phyloP scores from a whole-genome alignment of 306 rosid genomes.

The Gynostemma pentaphyllum region DNA sequence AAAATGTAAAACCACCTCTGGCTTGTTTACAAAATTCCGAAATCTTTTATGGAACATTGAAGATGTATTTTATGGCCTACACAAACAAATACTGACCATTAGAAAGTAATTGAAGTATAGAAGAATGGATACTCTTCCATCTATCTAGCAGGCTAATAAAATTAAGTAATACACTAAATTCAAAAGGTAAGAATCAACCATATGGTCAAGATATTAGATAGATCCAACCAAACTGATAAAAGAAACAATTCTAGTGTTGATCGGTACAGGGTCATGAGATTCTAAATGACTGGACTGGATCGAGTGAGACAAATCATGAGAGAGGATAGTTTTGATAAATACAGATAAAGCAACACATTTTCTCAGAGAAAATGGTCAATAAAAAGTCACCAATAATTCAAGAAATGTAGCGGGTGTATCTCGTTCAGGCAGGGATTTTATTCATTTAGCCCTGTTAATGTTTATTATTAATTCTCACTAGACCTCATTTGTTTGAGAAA shows the following conservation, averaged over 20 bases:
- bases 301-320: too few species aligned
- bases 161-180: neutral
- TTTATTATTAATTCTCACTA: too few species aligned
- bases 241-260: too few species aligned
- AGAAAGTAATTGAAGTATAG: neutral
- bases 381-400: too few species aligned
- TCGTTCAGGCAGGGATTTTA: too few species aligned
- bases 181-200: neutral
- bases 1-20: constrained; percentile 12
- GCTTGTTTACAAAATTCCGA: constrained; percentile 14
- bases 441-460: too few species aligned
- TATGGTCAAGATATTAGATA: too few species aligned
- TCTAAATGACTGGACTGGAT: too few species aligned
- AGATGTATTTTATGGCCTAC: neutral
- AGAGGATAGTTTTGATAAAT: neutral
- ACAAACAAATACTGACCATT: neutral
- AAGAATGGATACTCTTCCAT: neutral
- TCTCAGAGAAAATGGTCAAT: neutral
- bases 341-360: neutral
- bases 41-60: constrained; percentile 28
- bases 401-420: neutral
- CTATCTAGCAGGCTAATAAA: neutral
- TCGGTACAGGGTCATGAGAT: too few species aligned
- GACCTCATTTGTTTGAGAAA: too few species aligned
- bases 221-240: too few species aligned